phyloP scores from a whole-genome alignment of 257 asterid species.

The Solanum paucissectum region DNA sequence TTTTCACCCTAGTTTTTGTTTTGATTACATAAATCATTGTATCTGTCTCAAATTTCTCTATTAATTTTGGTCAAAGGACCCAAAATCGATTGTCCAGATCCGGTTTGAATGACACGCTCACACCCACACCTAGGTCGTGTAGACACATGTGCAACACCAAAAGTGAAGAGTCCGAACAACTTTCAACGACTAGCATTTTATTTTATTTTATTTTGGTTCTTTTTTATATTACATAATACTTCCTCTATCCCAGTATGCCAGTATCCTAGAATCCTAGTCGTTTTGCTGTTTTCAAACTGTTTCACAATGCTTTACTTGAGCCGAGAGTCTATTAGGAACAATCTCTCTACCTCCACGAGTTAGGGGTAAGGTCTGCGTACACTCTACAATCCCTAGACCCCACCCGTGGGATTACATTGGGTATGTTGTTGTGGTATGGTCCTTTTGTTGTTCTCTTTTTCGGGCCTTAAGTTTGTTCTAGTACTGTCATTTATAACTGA shows the following conservation, averaged over 20 bases:
- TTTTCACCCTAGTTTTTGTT: not conserved
- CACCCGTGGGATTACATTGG: not conserved
- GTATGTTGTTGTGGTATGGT: not conserved
- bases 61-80: not conserved
- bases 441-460: not conserved
- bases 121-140: not conserved
- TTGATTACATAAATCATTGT: not conserved
- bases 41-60: not conserved
- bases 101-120: not conserved
- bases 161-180: not conserved
- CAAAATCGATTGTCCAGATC: not conserved
- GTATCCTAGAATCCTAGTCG: not conserved
- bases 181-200: not conserved
- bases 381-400: not conserved
- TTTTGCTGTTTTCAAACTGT: not conserved
- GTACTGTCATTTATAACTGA: not conserved
- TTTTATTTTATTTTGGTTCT: not conserved
- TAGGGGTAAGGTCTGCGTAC: not conserved
- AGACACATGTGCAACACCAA: not conserved
- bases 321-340: not conserved
- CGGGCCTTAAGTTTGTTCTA: not conserved
- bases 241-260: not conserved
- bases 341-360: not conserved
- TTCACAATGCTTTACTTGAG: not conserved
- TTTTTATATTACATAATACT: not conserved